These are phyloP conservation scores for Fusarium duplospermum DNA, from an alignment of 2,329 filamentous ascomycete species.

Conservation along the genomic window DNA sequence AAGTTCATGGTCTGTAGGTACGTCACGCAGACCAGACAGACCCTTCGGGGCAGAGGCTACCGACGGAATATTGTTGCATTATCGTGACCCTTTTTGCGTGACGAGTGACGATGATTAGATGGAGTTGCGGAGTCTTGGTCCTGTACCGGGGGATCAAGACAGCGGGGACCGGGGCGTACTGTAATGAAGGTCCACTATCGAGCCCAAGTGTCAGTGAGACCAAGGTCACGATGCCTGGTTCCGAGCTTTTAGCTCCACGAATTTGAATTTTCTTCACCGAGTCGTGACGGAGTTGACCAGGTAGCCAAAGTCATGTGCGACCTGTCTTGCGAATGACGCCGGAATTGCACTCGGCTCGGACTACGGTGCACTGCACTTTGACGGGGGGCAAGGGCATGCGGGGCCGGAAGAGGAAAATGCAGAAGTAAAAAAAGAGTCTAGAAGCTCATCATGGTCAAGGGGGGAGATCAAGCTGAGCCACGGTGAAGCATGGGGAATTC, in stretches of 20 bases:
- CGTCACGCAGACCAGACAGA: slow-evolving; percentile 27
- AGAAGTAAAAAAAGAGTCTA: slow-evolving; percentile 23
- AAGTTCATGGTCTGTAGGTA: slow-evolving; percentile 25
- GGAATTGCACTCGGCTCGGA: slow-evolving; percentile 5
- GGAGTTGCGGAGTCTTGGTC: slow-evolving; percentile 13
- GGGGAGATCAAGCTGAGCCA: slow-evolving; percentile 8
- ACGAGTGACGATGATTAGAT: slow-evolving; percentile 16
- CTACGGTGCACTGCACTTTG: slow-evolving; percentile 2
- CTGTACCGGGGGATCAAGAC: background rate
- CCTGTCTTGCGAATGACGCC: slow-evolving; percentile 1
- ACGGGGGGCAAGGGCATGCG: slow-evolving; percentile 8
- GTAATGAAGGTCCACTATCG: slow-evolving; percentile 3
- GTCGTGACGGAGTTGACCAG: slow-evolving; percentile 37
- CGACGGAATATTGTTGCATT: slow-evolving; percentile 35
- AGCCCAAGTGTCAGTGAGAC: slow-evolving; percentile 11
- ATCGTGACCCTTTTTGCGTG: slow-evolving; percentile 37
- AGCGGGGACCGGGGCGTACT: slow-evolving; percentile 11
- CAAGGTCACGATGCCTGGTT: slow-evolving; percentile 12
- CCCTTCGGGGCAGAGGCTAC: slow-evolving; percentile 34
- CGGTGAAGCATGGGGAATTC: slow-evolving; percentile 13
- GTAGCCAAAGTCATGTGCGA: slow-evolving; percentile 39
- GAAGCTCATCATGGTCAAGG: slow-evolving; percentile 14
- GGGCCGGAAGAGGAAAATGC: slow-evolving; percentile 8
- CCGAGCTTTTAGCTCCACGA: slow-evolving; percentile 14
- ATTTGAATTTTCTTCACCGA: slow-evolving; percentile 29